These are phyloP conservation scores for Straminergon stramineum DNA, from an alignment of 225 moss, liverwort and hornwort species.

Conservation along the genomic window DNA sequence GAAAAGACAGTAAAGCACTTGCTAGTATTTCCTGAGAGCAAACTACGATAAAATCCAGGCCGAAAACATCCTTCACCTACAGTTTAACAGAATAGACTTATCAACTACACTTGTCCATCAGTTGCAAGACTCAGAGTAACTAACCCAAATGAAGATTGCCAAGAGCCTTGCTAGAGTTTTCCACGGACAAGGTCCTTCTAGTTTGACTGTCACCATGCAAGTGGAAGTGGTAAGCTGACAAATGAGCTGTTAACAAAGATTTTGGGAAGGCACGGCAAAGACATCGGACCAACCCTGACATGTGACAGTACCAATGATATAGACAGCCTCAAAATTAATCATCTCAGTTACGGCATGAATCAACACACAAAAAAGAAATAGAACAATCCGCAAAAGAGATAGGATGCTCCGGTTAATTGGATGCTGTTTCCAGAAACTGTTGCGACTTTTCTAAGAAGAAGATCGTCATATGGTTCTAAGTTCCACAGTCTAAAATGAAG, in stretches of 20 bases:
- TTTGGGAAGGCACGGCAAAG: background rate
- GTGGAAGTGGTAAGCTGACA: background rate
- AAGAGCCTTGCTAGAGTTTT: constrained; percentile 23
- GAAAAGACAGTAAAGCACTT: background rate
- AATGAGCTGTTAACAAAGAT: background rate
- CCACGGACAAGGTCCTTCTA: constrained; percentile 15
- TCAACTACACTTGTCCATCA: background rate
- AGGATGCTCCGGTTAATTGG: background rate
- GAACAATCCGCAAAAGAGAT: background rate
- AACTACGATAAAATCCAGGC: background rate
- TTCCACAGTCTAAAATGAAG: background rate
- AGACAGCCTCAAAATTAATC: background rate
- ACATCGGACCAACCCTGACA: background rate
- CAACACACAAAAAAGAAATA: background rate
- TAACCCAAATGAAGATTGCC: constrained; percentile 33
- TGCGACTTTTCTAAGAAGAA: background rate
- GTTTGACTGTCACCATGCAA: constrained; percentile 22
- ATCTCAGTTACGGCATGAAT: background rate
- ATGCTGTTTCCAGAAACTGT: background rate
- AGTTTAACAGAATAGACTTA: background rate
- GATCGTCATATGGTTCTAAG: background rate
- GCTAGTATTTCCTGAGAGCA: background rate
- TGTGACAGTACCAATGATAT: background rate
- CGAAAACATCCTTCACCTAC: background rate
- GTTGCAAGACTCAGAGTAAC: background rate